phyloP scores from a whole-genome alignment of 495 filamentous ascomycete genomes.

The Bombardia bombarda region DNA sequence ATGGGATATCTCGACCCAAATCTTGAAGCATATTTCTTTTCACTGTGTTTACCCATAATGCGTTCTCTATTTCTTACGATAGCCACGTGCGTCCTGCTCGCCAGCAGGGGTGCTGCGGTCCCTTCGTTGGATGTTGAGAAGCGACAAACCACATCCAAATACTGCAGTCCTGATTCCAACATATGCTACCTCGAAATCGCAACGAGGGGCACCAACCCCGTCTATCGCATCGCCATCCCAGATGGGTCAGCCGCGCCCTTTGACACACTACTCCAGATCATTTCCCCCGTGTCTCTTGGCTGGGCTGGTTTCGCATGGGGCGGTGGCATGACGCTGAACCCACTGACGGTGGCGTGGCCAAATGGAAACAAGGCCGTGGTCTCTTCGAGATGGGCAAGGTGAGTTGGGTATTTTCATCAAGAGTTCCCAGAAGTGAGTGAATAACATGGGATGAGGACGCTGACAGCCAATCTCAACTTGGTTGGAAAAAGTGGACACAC shows the following conservation, averaged over 20 bases:
- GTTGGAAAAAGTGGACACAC: slow-evolving; percentile 17
- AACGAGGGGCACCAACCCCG: slow-evolving; percentile 4
- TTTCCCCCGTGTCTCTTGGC: slow-evolving; percentile 27
- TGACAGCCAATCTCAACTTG: no score
- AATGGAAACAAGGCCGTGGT: slow-evolving; percentile 32
- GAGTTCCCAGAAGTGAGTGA: no score
- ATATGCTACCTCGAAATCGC: slow-evolving; percentile 15
- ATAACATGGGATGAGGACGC: no score
- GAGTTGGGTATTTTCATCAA: slow-evolving; percentile 6
- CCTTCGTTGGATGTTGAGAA: not conserved
- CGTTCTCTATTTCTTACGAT: not conserved
- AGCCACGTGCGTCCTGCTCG: not conserved
- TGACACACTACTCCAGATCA: slow-evolving; percentile 36
- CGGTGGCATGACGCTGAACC: slow-evolving; percentile 39
- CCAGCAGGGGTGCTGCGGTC: not conserved
- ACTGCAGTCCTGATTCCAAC: slow-evolving; percentile 8
- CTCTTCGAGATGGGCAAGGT: slow-evolving; percentile 36
- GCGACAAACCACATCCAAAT: slow-evolving; percentile 9
- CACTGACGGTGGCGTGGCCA: slow-evolving; percentile 36
- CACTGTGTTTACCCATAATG: not conserved
- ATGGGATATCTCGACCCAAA: no score
- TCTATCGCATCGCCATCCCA: slow-evolving; percentile 36
- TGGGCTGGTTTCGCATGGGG: slow-evolving; percentile 42
- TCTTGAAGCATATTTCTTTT: no score
- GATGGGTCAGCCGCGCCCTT: slow-evolving; percentile 23